A percentile compares a stretch with the other conserved stretches of the same genome.
Conservation (phyloP, 169 alveolate species). For the Plasmodium gonderi region DNA sequence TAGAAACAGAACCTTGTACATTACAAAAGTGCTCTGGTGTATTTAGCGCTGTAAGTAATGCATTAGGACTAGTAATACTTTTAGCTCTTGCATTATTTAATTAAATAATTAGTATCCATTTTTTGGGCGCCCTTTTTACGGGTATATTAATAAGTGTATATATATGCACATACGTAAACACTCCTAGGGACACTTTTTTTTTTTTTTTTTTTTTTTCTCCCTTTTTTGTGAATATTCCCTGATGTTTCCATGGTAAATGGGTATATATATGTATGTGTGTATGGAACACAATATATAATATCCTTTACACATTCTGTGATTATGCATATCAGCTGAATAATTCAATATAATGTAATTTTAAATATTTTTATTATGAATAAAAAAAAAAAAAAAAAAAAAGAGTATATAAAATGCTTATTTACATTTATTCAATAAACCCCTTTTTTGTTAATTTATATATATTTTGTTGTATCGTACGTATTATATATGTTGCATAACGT, state of each 20-base stretch:
- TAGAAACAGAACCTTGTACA: conserved; percentile 45
- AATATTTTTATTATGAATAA: not conserved
- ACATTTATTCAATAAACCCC: not conserved
- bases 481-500: conserved; percentile 6
- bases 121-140: not conserved
- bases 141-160: conserved; percentile 2
- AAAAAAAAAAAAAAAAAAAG: not conserved
- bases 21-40: conserved; percentile 52
- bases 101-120: conserved; percentile 17
- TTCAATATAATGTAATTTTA: not conserved
- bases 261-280: conserved; percentile 15
- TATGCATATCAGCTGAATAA: conserved; percentile 1
- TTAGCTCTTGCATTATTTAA: conserved; percentile 32
- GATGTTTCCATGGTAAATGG: conserved; percentile 13
- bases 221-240: conserved; percentile 22
- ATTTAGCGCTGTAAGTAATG: conserved; percentile 48
- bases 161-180: not conserved
- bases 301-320: not conserved
- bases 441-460: conserved; percentile 12
- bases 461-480: conserved; percentile 8
- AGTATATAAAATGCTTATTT: not conserved
- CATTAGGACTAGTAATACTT: conserved; percentile 43
- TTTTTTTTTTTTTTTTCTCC: not conserved
- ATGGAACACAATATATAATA: conserved; percentile 5
- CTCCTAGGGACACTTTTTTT: not conserved